Conservation (phyloP, 1,284 basidiomycete species). For the Boletus hoseneyae region DNA sequence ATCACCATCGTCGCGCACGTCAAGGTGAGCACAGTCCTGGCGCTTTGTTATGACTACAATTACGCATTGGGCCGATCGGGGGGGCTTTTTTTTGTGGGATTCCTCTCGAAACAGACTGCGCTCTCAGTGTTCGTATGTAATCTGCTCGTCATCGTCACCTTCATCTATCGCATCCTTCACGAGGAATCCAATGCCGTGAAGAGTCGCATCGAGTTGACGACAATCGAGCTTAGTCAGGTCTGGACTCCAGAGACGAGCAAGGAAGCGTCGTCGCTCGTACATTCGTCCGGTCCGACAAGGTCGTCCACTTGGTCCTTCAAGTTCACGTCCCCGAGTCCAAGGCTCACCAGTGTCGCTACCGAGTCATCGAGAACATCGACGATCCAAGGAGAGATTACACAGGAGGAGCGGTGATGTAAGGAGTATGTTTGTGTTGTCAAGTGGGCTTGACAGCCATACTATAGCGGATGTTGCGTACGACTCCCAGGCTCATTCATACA, state of each 20-base stretch:
- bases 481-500: too few relatives aligned
- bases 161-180: not conserved
- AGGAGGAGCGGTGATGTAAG: not conserved
- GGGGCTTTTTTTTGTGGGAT: not conserved
- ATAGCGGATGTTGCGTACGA: too few relatives aligned
- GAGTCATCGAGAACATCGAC: not conserved
- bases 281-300: not conserved
- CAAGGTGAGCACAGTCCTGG: conserved; percentile 2
- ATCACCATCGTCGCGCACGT: conserved; percentile 9
- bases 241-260: conserved; percentile 6
- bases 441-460: not conserved
- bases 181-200: too few relatives aligned
- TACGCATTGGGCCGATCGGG: too few relatives aligned
- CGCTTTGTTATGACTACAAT: too few relatives aligned
- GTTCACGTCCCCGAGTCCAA: not conserved
- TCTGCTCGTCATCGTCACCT: conserved; percentile 1
- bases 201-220: conserved; percentile 3
- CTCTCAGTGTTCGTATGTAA: conserved; percentile 1
- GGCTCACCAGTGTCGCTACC: not conserved
- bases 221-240: conserved; percentile 9
- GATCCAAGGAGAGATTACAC: not conserved
- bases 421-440: not conserved
- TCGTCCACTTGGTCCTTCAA: conserved; percentile 16
- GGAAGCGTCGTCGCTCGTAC: not conserved
- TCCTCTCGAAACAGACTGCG: not conserved